Percentiles rank a stretch among this genome's conserved stretches.
phyloP scores from a whole-genome alignment of 1,284 basidiomycete species.

The Spongispora temasekensis region DNA sequence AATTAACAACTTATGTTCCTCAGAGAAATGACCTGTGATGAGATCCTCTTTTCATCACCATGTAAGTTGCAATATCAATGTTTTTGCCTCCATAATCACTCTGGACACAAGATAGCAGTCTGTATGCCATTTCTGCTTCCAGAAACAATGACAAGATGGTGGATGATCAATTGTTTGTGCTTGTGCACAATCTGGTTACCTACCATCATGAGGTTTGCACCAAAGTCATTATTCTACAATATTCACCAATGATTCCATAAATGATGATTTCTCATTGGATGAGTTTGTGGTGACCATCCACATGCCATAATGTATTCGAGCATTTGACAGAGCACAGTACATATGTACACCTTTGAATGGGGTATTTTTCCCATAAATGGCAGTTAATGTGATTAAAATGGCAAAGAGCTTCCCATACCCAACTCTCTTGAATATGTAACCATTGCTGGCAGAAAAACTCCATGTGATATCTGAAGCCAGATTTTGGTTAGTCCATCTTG shows the following conservation, averaged over 20 bases:
- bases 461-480: conserved; percentile 32
- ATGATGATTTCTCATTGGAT: conserved; percentile 52
- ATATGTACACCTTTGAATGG: background rate
- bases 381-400: background rate
- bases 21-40: background rate
- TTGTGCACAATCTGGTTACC: background rate
- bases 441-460: background rate
- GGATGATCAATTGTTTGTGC: background rate
- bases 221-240: background rate
- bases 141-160: background rate
- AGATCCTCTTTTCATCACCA: background rate
- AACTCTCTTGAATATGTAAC: background rate
- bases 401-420: background rate
- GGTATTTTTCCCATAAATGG: background rate
- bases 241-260: conserved; percentile 36
- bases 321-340: background rate
- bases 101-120: background rate
- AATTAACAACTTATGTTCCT: background rate
- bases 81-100: background rate
- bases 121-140: background rate
- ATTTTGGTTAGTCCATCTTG: background rate
- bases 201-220: background rate
- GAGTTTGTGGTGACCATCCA: conserved; percentile 51
- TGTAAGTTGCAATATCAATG: background rate
- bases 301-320: conserved; percentile 27